Conservation (phyloP, 2,329 filamentous ascomycete genomes). For the Parascedosporium putredinis region DNA sequence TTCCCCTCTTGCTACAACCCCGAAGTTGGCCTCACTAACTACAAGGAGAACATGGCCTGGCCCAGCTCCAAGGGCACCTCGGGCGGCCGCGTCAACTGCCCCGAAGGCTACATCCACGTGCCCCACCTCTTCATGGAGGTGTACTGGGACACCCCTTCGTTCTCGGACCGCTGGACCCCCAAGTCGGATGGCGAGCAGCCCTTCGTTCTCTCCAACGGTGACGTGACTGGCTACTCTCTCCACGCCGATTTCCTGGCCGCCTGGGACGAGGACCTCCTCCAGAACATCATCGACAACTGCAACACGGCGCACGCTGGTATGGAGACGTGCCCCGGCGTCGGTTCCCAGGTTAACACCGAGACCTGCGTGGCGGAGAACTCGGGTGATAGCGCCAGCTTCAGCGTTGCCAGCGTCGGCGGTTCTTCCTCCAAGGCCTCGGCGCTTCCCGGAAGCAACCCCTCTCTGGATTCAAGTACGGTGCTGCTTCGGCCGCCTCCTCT, state of each 20-base stretch:
- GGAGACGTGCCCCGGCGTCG: conserved; percentile 50
- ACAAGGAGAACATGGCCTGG: conserved; percentile 56
- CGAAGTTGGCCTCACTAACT: conserved; percentile 44
- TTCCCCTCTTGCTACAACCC: conserved; percentile 69
- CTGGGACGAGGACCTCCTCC: conserved; percentile 57
- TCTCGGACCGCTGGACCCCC: conserved; percentile 41
- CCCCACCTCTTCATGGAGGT: conserved; percentile 49
- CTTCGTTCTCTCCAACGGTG: conserved; percentile 60
- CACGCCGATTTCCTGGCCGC: conserved; percentile 66
- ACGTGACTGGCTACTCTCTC: conserved; percentile 57
- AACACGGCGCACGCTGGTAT: conserved; percentile 48
- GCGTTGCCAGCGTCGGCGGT: conserved; percentile 35
- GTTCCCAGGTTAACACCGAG: conserved; percentile 38
- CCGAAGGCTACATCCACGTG: conserved; percentile 40
- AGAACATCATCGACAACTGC: conserved; percentile 58
- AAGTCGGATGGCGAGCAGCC: conserved; percentile 43
- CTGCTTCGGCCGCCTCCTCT: conserved; percentile 8
- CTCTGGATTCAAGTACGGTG: conserved; percentile 39
- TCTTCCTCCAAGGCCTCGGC: conserved; percentile 28
- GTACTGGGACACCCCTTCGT: conserved; percentile 49
- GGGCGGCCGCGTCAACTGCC: conserved; percentile 43
- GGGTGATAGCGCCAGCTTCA: conserved; percentile 23
- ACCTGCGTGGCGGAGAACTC: conserved; percentile 43
- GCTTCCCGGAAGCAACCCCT: conserved; percentile 47
- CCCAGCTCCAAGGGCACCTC: conserved; percentile 34